These are phyloP conservation scores for Mitragyna speciosa DNA, from an alignment of 257 asterid species.

Conservation along the genomic window DNA sequence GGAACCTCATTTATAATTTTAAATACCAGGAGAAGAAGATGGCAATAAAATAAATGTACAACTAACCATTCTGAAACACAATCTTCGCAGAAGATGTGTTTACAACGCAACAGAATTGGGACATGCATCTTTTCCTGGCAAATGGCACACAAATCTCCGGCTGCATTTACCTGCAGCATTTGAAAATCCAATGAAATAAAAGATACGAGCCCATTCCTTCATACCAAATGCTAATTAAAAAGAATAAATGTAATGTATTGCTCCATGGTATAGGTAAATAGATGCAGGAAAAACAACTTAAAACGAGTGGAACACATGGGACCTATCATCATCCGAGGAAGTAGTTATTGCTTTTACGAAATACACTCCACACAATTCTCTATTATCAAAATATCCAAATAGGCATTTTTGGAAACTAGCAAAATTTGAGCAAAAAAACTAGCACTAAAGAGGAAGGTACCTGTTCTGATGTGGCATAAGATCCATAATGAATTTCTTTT, in stretches of 20 bases:
- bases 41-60: not conserved
- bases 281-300: not conserved
- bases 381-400: not conserved
- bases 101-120: slow-evolving; percentile 59
- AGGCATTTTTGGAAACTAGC: not conserved
- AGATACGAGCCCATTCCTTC: not conserved
- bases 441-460: slow-evolving; percentile 27
- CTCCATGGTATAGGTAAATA: not conserved
- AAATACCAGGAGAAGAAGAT: not conserved
- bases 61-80: slow-evolving; percentile 74
- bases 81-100: slow-evolving; percentile 75
- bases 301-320: not conserved
- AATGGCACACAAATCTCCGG: slow-evolving; percentile 72
- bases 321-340: not conserved
- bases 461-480: slow-evolving; percentile 85
- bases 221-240: not conserved
- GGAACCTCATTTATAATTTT: not conserved
- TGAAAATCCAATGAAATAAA: not conserved
- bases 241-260: not conserved
- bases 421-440: not conserved
- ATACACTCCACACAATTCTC: not conserved
- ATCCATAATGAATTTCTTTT: slow-evolving; percentile 75
- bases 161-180: slow-evolving; percentile 53
- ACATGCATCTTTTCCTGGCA: slow-evolving; percentile 77
- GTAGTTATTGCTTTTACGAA: not conserved